phyloP scores from a whole-genome alignment of 495 filamentous ascomycete genomes.

The Darksidea phi region DNA sequence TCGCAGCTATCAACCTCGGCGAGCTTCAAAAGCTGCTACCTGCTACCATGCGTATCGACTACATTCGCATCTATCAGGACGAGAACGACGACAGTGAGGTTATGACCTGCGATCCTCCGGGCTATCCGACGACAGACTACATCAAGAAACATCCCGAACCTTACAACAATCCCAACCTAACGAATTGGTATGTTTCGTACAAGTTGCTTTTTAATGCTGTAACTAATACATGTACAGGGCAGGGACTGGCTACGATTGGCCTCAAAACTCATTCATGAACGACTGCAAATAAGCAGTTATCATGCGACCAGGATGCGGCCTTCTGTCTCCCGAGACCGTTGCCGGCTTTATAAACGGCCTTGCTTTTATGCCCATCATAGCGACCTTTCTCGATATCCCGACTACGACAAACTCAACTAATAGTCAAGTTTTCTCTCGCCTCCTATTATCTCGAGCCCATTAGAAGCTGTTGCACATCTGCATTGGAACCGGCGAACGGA shows the following conservation, averaged over 20 bases:
- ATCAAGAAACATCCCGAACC: conserved; percentile 62
- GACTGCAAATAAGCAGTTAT: conserved; percentile 39
- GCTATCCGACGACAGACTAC: conserved; percentile 69
- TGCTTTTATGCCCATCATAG: no score
- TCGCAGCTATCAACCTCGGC: conserved; percentile 59
- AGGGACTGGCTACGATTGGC: conserved; percentile 47
- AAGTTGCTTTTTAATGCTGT: conserved; percentile 27
- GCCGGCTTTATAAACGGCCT: background rate
- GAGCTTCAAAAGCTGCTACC: conserved; percentile 59
- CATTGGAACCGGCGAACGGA: background rate
- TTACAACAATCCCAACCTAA: conserved; percentile 66
- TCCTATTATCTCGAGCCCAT: background rate
- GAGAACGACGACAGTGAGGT: conserved; percentile 55
- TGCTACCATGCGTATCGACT: conserved; percentile 70
- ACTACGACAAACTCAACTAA: no score
- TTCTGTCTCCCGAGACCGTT: background rate
- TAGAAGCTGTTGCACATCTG: background rate
- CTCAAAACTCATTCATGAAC: conserved; percentile 52
- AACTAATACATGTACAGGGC: conserved; percentile 15
- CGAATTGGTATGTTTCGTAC: conserved; percentile 52
- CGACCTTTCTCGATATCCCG: no score
- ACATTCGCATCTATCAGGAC: conserved; percentile 73
- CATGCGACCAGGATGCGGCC: background rate
- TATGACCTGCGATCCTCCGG: conserved; percentile 70
- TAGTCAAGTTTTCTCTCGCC: background rate